Conservation (phyloP, 129 eudicot species). For the Arctium minus region DNA sequence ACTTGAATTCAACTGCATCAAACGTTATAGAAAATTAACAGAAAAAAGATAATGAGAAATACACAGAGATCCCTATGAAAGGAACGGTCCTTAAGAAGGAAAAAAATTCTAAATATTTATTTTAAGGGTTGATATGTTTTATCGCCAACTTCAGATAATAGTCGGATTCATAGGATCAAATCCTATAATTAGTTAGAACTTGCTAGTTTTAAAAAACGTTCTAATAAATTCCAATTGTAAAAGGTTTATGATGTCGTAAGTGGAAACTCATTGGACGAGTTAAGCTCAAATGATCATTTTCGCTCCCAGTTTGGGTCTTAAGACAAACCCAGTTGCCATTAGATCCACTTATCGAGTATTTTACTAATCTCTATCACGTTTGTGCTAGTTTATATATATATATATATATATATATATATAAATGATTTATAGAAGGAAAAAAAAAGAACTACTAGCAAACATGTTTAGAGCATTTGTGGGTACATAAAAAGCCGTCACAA, state of each 20-base stretch:
- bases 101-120: not conserved
- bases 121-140: not conserved
- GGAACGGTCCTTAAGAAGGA: not conserved
- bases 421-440: not conserved
- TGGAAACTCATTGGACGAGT: not conserved
- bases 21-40: not conserved
- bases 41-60: not conserved
- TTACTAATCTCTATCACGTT: not conserved
- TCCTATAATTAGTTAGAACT: not conserved
- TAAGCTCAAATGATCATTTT: not conserved
- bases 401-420: no score
- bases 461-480: not conserved
- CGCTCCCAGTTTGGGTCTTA: not conserved
- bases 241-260: not conserved
- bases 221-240: not conserved
- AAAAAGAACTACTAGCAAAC: not conserved
- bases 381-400: not conserved
- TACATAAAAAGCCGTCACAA: constrained; percentile 43
- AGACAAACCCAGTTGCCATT: not conserved
- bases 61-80: not conserved
- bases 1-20: constrained; percentile 49
- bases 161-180: not conserved
- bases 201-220: not conserved
- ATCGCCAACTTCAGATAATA: not conserved
- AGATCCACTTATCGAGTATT: not conserved